Conservation (phyloP, 441 rosid genomes). For the Flueggea neowawraea region DNA sequence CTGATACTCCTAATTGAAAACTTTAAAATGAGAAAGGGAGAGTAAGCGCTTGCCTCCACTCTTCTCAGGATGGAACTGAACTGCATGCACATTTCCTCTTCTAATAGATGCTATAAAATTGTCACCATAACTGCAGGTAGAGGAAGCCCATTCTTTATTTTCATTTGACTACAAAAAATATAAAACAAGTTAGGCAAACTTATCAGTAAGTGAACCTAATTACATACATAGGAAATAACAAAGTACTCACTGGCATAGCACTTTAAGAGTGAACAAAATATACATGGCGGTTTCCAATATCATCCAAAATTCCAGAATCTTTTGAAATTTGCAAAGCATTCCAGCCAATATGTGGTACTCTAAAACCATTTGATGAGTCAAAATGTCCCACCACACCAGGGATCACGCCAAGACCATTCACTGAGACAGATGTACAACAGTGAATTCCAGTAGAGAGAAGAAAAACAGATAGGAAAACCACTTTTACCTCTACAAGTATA, state of each 20-base stretch:
- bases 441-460: slow-evolving; percentile 3
- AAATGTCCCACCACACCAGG: slow-evolving; percentile 93
- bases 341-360: slow-evolving; percentile 98
- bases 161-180: slow-evolving; percentile 52
- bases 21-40: slow-evolving; percentile 1
- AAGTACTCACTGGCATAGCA: slow-evolving; percentile 68
- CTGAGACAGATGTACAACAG: slow-evolving; percentile 35
- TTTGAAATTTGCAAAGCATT: slow-evolving; percentile 81
- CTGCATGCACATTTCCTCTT: slow-evolving; percentile 97
- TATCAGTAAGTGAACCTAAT: not conserved
- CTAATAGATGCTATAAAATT: slow-evolving; percentile 82
- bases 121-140: slow-evolving; percentile 82
- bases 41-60: slow-evolving; percentile 72
- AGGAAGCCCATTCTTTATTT: slow-evolving; percentile 89
- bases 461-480: not conserved
- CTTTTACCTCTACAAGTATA: not conserved
- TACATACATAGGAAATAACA: slow-evolving; percentile 4
- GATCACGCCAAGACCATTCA: slow-evolving; percentile 88
- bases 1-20: not conserved
- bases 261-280: slow-evolving; percentile 98
- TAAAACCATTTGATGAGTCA: slow-evolving; percentile 70
- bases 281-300: slow-evolving; percentile 76
- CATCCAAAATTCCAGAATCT: slow-evolving; percentile 79
- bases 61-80: slow-evolving; percentile 98
- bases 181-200: slow-evolving; percentile 7